Evolutionary conservation across 2,329 filamentous ascomycete species (phyloP), one percentile per base, ranked within the genome.

Genomic region (Hymenoscyphus fraxineus): DNA sequence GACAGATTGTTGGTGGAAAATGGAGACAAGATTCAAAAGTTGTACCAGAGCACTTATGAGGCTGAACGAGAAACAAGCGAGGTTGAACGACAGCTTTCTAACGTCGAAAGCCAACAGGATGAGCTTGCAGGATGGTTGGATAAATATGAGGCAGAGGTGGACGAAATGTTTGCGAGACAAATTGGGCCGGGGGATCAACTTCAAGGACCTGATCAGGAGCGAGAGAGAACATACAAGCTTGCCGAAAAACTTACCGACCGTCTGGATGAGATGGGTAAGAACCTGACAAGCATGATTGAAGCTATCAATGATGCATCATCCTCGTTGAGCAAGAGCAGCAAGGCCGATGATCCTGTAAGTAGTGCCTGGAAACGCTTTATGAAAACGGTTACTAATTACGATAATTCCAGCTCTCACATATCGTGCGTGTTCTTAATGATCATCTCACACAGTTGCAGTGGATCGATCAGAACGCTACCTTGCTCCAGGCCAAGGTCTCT

Each of bases 251-350:
- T 97, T 69, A 92, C 92, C 12, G 92, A 96, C 75, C 88, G 92
- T 69, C 82, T 99, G 69, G 93, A 96, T 64, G 93, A 96, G 72
- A 96, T 98, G 87, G 93, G 92, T 74, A 91, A 92, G 75, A 93
- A 97, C 75, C 82, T 99, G 68, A 88, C 87, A 58, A 94, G 92
- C 79, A 98, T 99, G 93, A 96, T 99, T 72, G 93, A 96, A 75
- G 95, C 98, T 78, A 96, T 99, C 76, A 99, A 99, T 76, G 87
- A 89, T 71, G 94, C 96, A 67, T 95, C 92, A n/a, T 85, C 91
- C 62, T 92, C 88, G 31, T 80, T 99, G 69, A 94, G 88, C 83
- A 97, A 96, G 83, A 92, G 90, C 65, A 89, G 85, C 78, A 96
- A 96, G 78, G 86, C 91, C 35, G 91, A 95, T 76, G 92, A 95